Evolutionary conservation across 2,329 filamentous ascomycete species (phyloP).

Genomic region (Epichloe gansuensis): DNA sequence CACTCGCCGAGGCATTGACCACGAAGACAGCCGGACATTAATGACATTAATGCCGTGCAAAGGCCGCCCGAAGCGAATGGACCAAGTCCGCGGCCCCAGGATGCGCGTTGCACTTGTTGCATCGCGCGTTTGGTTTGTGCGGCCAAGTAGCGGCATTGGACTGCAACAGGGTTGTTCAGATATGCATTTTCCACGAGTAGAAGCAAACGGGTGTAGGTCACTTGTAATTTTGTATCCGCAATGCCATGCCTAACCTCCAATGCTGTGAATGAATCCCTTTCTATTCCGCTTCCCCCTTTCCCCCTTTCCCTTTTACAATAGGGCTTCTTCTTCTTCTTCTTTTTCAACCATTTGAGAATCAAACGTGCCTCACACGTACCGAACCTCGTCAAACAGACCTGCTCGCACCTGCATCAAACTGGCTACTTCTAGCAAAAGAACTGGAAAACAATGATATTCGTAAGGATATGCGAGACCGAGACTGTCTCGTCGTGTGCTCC

Average conservation of each 20-base stretch:
- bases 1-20: too few relatives aligned
- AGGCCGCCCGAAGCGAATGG: too few relatives aligned
- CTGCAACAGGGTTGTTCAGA: too few relatives aligned
- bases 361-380: constrained; percentile 30
- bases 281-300: not conserved
- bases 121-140: too few relatives aligned
- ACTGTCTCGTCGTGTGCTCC: constrained; percentile 27
- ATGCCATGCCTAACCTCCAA: not conserved
- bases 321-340: too few relatives aligned
- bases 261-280: not conserved
- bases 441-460: constrained; percentile 68
- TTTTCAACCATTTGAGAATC: too few relatives aligned
- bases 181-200: too few relatives aligned
- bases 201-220: constrained; percentile 1
- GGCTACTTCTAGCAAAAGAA: constrained; percentile 69
- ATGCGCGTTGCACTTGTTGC: too few relatives aligned
- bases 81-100: too few relatives aligned
- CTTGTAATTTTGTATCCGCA: not conserved
- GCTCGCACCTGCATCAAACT: constrained; percentile 64
- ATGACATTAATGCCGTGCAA: too few relatives aligned
- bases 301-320: not conserved
- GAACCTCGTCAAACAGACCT: constrained; percentile 64
- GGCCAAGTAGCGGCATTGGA: too few relatives aligned
- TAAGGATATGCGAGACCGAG: constrained; percentile 66
- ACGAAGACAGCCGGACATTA: too few relatives aligned